Evolutionary conservation across 1,139 yeast genomes (phyloP).

Genomic region (Saccharomyces hybrid): DNA sequence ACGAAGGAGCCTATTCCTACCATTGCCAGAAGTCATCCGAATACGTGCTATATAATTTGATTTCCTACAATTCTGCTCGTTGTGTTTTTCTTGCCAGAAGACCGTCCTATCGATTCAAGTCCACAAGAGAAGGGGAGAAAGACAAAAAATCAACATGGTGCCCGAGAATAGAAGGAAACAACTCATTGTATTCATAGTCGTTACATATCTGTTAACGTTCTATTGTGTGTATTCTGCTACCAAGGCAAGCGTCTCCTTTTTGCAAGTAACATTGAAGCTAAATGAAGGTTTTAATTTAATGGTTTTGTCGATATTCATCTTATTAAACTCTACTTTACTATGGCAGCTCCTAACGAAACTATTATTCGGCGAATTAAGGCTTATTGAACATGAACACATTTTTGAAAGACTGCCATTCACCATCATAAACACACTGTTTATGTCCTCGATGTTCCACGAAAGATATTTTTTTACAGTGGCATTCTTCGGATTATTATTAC

Average conservation of each 20-base stretch:
- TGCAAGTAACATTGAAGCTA: slow-evolving; percentile 33
- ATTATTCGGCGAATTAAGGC: slow-evolving; percentile 69
- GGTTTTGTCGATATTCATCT: slow-evolving; percentile 31
- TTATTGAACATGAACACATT: slow-evolving; percentile 71
- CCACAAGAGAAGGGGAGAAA: neutral
- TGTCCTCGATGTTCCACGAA: slow-evolving; percentile 54
- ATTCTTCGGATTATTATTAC: slow-evolving; percentile 36
- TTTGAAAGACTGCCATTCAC: slow-evolving; percentile 63
- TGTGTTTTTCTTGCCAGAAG: neutral
- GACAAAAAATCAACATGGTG: slow-evolving; percentile 2
- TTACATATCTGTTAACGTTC: slow-evolving; percentile 10
- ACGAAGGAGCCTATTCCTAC: neutral
- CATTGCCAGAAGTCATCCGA: neutral
- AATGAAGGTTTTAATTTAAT: slow-evolving; percentile 39
- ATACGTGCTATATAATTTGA: neutral
- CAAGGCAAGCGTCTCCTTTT: slow-evolving; percentile 17
- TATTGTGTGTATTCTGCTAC: slow-evolving; percentile 9
- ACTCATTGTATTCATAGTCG: slow-evolving; percentile 9
- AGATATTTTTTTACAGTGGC: slow-evolving; percentile 45
- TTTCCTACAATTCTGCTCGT: neutral
- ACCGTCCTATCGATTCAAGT: neutral
- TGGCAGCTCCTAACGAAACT: slow-evolving; percentile 33
- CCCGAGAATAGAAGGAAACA: slow-evolving; percentile 13
- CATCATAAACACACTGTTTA: slow-evolving; percentile 56
- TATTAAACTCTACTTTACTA: slow-evolving; percentile 23